Evolutionary conservation across 2,329 filamentous ascomycete genomes (phyloP).

Genomic region (Penicillium hesseltinei): DNA sequence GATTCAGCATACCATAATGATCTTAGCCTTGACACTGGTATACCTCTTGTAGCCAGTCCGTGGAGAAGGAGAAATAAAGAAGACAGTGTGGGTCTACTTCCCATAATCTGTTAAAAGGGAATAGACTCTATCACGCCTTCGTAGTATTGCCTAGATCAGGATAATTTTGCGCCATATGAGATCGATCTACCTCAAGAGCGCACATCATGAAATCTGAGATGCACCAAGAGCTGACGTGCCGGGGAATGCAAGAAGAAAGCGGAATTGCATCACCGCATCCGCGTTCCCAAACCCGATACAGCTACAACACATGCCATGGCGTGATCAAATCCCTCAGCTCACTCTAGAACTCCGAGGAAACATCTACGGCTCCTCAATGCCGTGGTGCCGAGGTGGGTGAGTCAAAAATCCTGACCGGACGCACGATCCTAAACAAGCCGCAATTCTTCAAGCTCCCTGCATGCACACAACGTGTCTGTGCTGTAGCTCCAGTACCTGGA

Average conservation of each 20-base stretch:
- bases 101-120: not conserved
- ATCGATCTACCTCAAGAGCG: not conserved
- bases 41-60: not conserved
- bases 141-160: not conserved
- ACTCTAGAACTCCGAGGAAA: not conserved
- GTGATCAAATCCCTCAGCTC: slow-evolving; percentile 2
- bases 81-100: not conserved
- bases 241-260: not conserved
- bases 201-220: not conserved
- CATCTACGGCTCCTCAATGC: not conserved
- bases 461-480: slow-evolving; percentile 1
- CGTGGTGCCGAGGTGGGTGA: not conserved
- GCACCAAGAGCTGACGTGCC: not conserved
- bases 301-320: slow-evolving; percentile 1
- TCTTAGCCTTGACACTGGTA: not conserved
- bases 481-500: slow-evolving; percentile 14
- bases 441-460: slow-evolving; percentile 5
- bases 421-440: slow-evolving; percentile 2
- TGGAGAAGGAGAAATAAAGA: not conserved
- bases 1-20: not conserved
- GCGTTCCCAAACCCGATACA: not conserved
- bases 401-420: not conserved
- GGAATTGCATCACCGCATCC: slow-evolving; percentile 4
- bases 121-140: not conserved
- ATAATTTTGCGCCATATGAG: not conserved